phyloP scores from a whole-genome alignment of 805 yeast genomes.

The Metschnikowia continentalis region DNA sequence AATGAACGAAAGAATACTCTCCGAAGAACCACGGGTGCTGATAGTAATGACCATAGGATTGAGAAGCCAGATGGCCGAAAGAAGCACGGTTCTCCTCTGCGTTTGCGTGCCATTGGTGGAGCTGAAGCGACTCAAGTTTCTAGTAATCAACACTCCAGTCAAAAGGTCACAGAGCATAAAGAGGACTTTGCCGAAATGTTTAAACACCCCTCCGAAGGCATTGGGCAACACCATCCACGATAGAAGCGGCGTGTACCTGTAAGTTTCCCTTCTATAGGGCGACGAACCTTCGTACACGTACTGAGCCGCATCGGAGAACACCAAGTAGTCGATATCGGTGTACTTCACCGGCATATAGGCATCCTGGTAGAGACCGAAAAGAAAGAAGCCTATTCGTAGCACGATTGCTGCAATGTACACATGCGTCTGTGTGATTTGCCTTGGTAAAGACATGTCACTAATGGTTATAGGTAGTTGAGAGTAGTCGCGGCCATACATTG shows the following conservation, averaged over 20 bases:
- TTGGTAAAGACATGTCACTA: not conserved
- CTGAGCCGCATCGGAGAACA: constrained; percentile 86
- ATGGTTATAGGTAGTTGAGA: not conserved
- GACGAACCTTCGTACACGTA: constrained; percentile 57
- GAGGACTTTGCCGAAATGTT: constrained; percentile 70
- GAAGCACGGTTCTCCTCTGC: constrained; percentile 16
- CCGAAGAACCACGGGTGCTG: constrained; percentile 90
- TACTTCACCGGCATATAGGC: constrained; percentile 71
- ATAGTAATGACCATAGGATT: constrained; percentile 96
- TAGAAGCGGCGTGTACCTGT: constrained; percentile 86
- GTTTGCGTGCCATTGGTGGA: not conserved
- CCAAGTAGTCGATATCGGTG: constrained; percentile 92
- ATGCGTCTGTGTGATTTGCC: constrained; percentile 3
- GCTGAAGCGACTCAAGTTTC: constrained; percentile 1
- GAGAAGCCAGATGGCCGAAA: constrained; percentile 71
- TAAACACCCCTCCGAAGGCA: constrained; percentile 36
- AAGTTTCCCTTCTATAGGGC: constrained; percentile 84
- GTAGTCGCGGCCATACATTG: not conserved
- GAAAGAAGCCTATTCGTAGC: constrained; percentile 59
- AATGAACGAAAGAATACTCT: constrained; percentile 78
- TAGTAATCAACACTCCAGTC: constrained; percentile 59
- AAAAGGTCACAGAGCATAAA: constrained; percentile 76
- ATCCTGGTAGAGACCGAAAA: constrained; percentile 87
- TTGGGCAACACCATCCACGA: constrained; percentile 83
- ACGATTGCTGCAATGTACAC: constrained; percentile 8